Evolutionary conservation across 352 stramenopile genomes (phyloP), one percentile per base, ranked within the genome.

Genomic region (Pythium apleroticum): DNA sequence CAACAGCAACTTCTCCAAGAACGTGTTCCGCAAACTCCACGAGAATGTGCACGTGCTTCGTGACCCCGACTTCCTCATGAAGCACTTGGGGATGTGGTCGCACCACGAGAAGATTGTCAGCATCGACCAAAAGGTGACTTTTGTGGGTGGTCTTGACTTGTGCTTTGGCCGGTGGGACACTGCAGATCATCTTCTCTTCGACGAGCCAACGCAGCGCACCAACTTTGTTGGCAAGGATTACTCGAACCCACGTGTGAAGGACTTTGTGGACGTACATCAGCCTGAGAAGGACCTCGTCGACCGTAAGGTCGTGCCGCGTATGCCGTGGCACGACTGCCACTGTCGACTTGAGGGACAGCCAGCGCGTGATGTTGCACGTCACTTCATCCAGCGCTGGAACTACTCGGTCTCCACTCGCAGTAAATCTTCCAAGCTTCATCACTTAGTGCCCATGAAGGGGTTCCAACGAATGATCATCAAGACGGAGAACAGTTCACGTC

Each of bases 71-170:
- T 96, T 96, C 48, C 57, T 93, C 45, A 89, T 96, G 80, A 92
- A 93, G 69, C 77, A 94, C n/a, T 60, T 92, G 49, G 87, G 87
- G 2, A 80, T 93, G 73, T 96, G 87, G 71, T 96, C 86, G 14
- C 92, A 98, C 65, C 92, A 98, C 73, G 92, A 98, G 59, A 98
- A 98, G 65, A 89, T 98, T 31, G 86, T 97, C 46, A 88, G 93
- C 46, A 66, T 97, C 25, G 92, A 98, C 56, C 88, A 97, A 60
- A 80, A 78, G 45, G 72, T 96, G 7, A 90, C 81, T 22, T 97
- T 97, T 64, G 88, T 97, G 17, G 92, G 92, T 20, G 92, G 92
- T 11, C 71, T 97, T 27, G 92, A 98, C 65, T 62, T 98, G 0
- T 94, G 86, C 69, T 96, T 95, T 71, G 90, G 92, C 27, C 84